Conservation (phyloP, 805 yeast species). For the Monosporozyma solicola region DNA sequence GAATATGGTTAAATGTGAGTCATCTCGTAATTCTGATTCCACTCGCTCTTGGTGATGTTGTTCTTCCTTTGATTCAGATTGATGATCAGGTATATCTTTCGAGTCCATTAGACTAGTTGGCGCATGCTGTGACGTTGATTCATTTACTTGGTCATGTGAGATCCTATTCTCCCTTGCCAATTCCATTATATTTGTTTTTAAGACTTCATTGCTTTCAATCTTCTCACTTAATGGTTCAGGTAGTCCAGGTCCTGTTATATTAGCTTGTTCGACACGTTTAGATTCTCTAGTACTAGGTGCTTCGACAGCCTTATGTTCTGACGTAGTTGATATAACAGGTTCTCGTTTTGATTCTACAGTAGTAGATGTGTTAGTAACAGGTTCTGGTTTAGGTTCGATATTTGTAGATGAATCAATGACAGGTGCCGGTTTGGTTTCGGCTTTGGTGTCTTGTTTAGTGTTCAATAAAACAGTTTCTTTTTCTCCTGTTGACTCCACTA, state of each 20-base stretch:
- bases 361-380: not conserved
- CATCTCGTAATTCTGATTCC: not conserved
- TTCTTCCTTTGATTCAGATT: not conserved
- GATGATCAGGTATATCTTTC: not conserved
- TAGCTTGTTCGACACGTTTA: not conserved
- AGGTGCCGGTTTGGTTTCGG: not conserved
- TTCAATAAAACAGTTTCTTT: not conserved
- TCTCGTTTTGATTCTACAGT: not conserved
- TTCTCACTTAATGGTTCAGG: not conserved
- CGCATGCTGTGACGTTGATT: slow-evolving; percentile 1
- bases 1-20: slow-evolving; percentile 3
- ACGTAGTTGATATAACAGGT: not conserved
- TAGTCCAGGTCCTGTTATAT: not conserved
- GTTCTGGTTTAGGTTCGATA: not conserved
- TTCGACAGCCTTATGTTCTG: not conserved
- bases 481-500: not conserved
- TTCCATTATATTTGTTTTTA: not conserved
- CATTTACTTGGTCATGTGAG: not conserved
- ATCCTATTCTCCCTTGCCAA: not conserved
- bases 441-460: not conserved
- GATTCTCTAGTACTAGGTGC: not conserved
- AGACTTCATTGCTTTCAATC: not conserved
- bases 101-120: not conserved
- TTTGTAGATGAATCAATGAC: not conserved
- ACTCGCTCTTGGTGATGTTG: not conserved